Conservation (phyloP, 768 basidiomycete species). For the Boletus sensibilis region DNA sequence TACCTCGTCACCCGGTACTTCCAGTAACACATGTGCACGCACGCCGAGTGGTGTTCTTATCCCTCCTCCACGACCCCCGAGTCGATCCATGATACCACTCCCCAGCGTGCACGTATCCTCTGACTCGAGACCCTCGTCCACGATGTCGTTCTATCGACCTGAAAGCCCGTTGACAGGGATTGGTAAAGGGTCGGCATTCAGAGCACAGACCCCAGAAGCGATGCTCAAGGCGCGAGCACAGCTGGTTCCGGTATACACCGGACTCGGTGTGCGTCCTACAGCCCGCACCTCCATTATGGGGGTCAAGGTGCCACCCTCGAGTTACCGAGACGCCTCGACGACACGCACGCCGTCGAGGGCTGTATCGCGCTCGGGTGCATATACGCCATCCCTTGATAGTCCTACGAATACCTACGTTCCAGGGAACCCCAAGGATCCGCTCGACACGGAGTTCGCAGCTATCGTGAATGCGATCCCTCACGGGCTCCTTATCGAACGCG, state of each 20-base stretch:
- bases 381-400: slow-evolving; percentile 56
- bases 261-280: slow-evolving; percentile 38
- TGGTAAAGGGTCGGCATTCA: slow-evolving; percentile 34
- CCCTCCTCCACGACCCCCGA: slow-evolving; percentile 72
- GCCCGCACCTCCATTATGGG: slow-evolving; percentile 39
- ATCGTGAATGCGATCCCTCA: slow-evolving; percentile 77
- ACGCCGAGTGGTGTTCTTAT: slow-evolving; percentile 42
- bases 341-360: slow-evolving; percentile 64
- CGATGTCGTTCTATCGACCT: slow-evolving; percentile 65
- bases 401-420: slow-evolving; percentile 65
- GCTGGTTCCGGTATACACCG: slow-evolving; percentile 55
- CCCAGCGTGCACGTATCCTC: slow-evolving; percentile 70
- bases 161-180: slow-evolving; percentile 50
- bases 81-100: slow-evolving; percentile 80
- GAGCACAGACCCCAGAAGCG: slow-evolving; percentile 72
- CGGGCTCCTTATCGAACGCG: slow-evolving; percentile 71
- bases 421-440: slow-evolving; percentile 68
- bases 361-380: slow-evolving; percentile 61
- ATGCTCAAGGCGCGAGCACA: slow-evolving; percentile 58
- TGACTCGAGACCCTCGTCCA: slow-evolving; percentile 67
- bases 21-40: slow-evolving; percentile 27
- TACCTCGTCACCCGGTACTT: slow-evolving; percentile 40
- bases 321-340: slow-evolving; percentile 60
- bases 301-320: slow-evolving; percentile 65
- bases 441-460: slow-evolving; percentile 75